phyloP scores from a whole-genome alignment of 176 grass and related monocot genomes.

The Eremochloa ophiuroides region DNA sequence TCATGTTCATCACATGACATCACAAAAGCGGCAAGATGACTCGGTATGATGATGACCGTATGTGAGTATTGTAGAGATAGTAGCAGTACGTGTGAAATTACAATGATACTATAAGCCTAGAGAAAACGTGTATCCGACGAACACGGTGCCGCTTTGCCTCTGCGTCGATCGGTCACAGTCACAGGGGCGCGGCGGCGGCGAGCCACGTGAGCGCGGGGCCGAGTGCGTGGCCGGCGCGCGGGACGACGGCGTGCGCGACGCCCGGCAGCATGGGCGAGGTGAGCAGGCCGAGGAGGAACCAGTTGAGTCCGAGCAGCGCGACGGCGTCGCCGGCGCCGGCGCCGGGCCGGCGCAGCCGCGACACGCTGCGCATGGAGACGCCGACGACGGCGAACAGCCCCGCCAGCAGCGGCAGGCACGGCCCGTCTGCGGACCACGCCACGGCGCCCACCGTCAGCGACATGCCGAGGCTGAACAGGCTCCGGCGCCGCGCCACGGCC shows the following conservation, averaged over 20 bases:
- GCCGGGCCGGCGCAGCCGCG: conserved; percentile 1
- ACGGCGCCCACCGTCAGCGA: conserved; percentile 50
- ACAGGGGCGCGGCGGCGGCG: conserved; percentile 4
- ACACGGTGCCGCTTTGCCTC: neutral
- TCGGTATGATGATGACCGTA: neutral
- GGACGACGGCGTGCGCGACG: conserved; percentile 5
- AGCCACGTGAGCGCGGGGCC: conserved; percentile 4
- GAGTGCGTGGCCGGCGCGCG: neutral
- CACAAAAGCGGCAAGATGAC: neutral
- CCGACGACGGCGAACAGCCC: conserved; percentile 53
- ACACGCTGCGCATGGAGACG: conserved; percentile 52
- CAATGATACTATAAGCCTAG: too few relatives aligned
- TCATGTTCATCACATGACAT: neutral
- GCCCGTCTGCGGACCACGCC: conserved; percentile 35
- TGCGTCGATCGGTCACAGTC: neutral
- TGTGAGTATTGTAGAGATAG: neutral
- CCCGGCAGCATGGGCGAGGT: conserved; percentile 42
- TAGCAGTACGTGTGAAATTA: neutral
- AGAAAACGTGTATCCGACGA: neutral
- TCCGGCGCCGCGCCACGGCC: conserved; percentile 22
- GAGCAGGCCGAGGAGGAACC: conserved; percentile 59
- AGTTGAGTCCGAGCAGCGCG: conserved; percentile 63
- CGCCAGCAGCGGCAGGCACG: conserved; percentile 52
- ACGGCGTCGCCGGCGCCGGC: conserved; percentile 25
- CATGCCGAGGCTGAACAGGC: conserved; percentile 50